Evolutionary conservation across 2,329 filamentous ascomycete species (phyloP).

Genomic region (Neospermospora avenae): DNA sequence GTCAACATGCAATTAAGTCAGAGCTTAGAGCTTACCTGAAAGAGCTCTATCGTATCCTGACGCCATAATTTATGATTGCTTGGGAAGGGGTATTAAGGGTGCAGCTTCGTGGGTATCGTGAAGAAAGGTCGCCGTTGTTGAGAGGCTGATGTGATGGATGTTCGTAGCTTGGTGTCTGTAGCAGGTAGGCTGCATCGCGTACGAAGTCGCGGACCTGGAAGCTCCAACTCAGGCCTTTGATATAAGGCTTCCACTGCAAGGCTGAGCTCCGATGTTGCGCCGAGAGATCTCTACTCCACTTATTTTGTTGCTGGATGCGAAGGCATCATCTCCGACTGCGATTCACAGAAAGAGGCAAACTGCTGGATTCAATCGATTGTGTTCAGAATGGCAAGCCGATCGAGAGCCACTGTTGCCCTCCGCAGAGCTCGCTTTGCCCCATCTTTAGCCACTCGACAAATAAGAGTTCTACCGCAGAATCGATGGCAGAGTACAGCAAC

Average conservation of each 20-base stretch:
- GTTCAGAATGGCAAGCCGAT: conserved; percentile 30
- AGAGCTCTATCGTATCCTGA: conserved; percentile 99
- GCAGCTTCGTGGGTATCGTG: conserved; percentile 16
- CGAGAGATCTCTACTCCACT: neutral
- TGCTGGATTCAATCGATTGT: neutral
- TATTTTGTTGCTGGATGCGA: no score
- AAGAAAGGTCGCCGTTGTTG: conserved; percentile 13
- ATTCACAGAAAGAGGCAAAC: no score
- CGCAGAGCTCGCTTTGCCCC: conserved; percentile 28
- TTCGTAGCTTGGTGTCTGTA: conserved; percentile 20
- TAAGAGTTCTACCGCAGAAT: conserved; percentile 26
- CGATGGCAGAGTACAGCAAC: conserved; percentile 33
- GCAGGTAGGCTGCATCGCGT: conserved; percentile 29
- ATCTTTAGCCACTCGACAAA: conserved; percentile 12
- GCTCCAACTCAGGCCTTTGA: neutral
- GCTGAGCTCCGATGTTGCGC: conserved; percentile 8
- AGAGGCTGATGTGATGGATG: conserved; percentile 15
- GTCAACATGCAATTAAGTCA: conserved; percentile 43
- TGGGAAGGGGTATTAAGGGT: neutral
- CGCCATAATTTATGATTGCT: conserved; percentile 58
- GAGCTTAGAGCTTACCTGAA: conserved; percentile 67
- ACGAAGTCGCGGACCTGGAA: conserved; percentile 28
- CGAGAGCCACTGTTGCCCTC: conserved; percentile 26
- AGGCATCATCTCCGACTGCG: no score
- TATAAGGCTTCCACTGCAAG: neutral